Base-by-base conservation (phyloP, 75 land plant genomes). In the Sequoiadendron giganteum region DNA sequence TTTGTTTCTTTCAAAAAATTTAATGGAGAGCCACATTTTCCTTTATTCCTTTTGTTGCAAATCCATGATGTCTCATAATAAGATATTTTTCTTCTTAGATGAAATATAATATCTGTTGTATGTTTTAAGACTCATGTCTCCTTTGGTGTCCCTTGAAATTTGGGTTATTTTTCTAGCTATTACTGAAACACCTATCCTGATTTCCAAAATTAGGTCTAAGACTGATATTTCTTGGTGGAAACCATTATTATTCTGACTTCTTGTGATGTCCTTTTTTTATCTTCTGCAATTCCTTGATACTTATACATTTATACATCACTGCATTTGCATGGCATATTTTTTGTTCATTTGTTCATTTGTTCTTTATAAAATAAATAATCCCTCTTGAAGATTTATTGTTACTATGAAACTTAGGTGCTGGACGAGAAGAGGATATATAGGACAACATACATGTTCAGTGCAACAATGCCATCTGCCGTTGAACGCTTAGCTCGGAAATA, bases 391-490 rank as follows among this genome's bases (percentile, higher is more conserved):
- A 82, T 19, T 10, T 18, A 18, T 82, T 82, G 32, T 75, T 47
- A n/a, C 45, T n/a, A 32, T 82, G 52, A 82, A 82, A 43, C 28
- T 82, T 90, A 96, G 90, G 99, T 96, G 89, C 97, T 98, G 43
- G 99, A 98, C 89, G 97, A 92, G 89, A 97, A 98, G 82, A 95
- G 86, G 90, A 98, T 98, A 32, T 98, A 98, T 65, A 73, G 99
- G 21, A 98, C 99, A 16, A 98, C 99, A 14, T 96, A 98, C 85
- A 98, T 98, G 99, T 98, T 98, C 87, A 98, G 99, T 91, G 99
- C 99, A 85, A 98, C 99, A 54, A 96, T 98, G 99, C 99, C 99
- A 13, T 90, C 97, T 87, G 97, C 99, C 75, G 99, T 98, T 36
- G 99, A 98, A 89, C 86, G 99, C 87, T 90, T 98, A 78, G 99